Percentiles rank a stretch among this genome's conserved stretches.
Conservation (phyloP, 2,329 filamentous ascomycete species). For the Balansia obtecta region DNA sequence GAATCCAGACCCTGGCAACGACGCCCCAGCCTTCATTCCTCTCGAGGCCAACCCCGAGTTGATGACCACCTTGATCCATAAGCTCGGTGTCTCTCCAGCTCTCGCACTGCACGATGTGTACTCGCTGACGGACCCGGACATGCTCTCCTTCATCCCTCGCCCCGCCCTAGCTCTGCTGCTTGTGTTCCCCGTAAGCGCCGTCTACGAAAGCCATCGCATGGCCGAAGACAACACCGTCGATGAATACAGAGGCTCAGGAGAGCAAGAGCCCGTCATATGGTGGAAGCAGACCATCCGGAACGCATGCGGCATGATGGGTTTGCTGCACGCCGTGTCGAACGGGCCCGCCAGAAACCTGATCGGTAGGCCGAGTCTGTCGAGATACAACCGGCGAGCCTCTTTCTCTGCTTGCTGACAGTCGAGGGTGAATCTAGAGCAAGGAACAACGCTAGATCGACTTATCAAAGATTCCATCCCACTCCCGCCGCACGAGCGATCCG, state of each 20-base stretch:
- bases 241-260: constrained; percentile 57
- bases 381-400: constrained; percentile 1
- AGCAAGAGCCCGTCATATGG: constrained; percentile 71
- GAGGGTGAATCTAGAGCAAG: constrained; percentile 21
- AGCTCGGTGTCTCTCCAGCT: constrained; percentile 67
- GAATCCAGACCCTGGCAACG: constrained; percentile 26
- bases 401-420: constrained; percentile 1
- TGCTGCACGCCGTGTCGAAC: constrained; percentile 74
- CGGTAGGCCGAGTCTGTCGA: constrained; percentile 22
- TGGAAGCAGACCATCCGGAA: constrained; percentile 92
- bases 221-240: constrained; percentile 54
- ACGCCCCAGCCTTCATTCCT: constrained; percentile 40
- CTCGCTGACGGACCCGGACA: constrained; percentile 73
- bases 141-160: constrained; percentile 77
- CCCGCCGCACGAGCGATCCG: constrained; percentile 50
- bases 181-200: constrained; percentile 73
- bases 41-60: constrained; percentile 73
- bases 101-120: constrained; percentile 84
- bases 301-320: constrained; percentile 80
- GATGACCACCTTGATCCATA: constrained; percentile 71
- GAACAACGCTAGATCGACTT: constrained; percentile 50
- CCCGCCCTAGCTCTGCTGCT: constrained; percentile 81
- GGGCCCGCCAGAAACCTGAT: constrained; percentile 56
- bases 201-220: constrained; percentile 65
- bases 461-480: constrained; percentile 60